Conservation (phyloP, 2,329 filamentous ascomycete genomes). For the Botryotinia narcissicola region DNA sequence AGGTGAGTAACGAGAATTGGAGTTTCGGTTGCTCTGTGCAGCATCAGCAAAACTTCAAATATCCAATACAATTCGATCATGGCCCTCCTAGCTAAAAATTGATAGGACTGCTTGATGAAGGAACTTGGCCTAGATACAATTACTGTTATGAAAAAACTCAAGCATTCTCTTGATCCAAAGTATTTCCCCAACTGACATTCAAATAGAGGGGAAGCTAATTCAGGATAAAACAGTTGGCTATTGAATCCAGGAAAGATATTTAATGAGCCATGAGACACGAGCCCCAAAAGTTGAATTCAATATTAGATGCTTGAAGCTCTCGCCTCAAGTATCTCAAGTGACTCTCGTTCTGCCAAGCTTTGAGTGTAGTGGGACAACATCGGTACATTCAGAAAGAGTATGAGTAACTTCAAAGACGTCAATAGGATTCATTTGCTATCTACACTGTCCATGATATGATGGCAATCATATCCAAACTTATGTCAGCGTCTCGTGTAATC, state of each 20-base stretch:
- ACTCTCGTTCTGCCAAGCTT: neutral
- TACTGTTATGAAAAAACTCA: slow-evolving; percentile 78
- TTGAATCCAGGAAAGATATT: slow-evolving; percentile 62
- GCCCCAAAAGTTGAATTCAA: neutral
- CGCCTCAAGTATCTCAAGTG: neutral
- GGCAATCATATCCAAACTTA: neutral
- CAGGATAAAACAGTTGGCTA: slow-evolving; percentile 57
- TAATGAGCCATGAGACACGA: slow-evolving; percentile 14
- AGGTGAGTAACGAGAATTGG: slow-evolving; percentile 50
- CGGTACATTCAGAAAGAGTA: neutral
- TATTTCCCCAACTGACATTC: neutral
- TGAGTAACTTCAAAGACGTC: no score
- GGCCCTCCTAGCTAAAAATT: neutral
- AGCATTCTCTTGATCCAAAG: slow-evolving; percentile 72
- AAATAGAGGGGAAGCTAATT: neutral
- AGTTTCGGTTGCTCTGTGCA: slow-evolving; percentile 47
- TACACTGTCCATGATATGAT: neutral
- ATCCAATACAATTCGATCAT: neutral
- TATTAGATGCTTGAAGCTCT: neutral
- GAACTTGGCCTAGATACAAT: slow-evolving; percentile 79
- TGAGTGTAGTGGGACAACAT: neutral
- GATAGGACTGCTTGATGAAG: slow-evolving; percentile 37
- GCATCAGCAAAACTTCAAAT: neutral
- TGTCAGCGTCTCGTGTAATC: neutral
- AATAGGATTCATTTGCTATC: neutral